A percentile compares a stretch with the other conserved stretches of the same genome.
Conservation (phyloP, 83 land plant genomes). For the Thuja plicata region DNA sequence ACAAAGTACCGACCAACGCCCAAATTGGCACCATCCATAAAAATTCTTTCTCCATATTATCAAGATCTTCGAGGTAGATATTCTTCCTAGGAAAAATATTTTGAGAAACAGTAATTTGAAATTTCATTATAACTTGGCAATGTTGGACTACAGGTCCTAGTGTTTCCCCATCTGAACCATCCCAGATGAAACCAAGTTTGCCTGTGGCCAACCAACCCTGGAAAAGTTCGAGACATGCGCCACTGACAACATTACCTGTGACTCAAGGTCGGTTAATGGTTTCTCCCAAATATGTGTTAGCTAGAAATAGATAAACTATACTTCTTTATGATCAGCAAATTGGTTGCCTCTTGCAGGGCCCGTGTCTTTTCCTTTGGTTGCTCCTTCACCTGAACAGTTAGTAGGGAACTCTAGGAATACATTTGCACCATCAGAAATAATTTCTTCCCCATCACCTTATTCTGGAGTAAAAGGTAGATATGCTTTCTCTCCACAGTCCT, state of each 20-base stretch:
- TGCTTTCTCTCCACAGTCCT: not conserved
- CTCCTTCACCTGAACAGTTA: not conserved
- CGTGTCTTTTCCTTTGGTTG: not conserved
- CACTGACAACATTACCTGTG: not conserved
- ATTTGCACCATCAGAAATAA: not conserved
- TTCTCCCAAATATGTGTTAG: not conserved
- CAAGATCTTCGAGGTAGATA: not conserved
- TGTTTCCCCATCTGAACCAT: not conserved
- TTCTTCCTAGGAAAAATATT: not conserved
- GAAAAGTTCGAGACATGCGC: not conserved
- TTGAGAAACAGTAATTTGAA: not conserved
- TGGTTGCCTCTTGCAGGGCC: not conserved
- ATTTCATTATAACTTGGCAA: not conserved
- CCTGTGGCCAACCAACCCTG: slow-evolving; percentile 4
- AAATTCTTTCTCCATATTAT: not conserved
- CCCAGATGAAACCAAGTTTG: not conserved
- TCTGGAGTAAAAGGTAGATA: slow-evolving; percentile 9
- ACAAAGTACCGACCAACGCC: not conserved
- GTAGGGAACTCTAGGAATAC: not conserved
- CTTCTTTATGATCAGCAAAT: not conserved
- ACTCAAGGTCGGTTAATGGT: not conserved
- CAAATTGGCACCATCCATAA: not conserved
- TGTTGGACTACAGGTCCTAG: slow-evolving; percentile 7
- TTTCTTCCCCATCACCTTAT: slow-evolving; percentile 9
- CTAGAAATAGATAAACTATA: not conserved